phyloP scores from a whole-genome alignment of 2,329 filamentous ascomycete genomes.

The Microdochium bolleyi region DNA sequence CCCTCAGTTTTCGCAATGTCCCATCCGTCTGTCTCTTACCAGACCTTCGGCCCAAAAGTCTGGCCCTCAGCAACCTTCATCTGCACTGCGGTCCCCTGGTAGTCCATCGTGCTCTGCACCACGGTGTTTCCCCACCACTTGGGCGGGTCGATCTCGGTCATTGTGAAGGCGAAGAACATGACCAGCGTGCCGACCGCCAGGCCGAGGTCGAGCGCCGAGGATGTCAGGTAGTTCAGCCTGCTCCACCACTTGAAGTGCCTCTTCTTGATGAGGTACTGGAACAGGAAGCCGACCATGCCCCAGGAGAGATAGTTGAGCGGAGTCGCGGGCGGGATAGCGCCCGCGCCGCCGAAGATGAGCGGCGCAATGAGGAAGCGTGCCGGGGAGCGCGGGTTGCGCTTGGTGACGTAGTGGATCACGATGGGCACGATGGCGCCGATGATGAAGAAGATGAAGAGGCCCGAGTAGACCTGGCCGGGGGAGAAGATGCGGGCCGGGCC shows the following conservation, averaged over 20 bases:
- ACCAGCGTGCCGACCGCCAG: slow-evolving; percentile 59
- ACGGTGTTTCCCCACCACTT: slow-evolving; percentile 63
- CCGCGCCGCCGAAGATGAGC: slow-evolving; percentile 53
- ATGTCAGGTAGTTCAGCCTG: slow-evolving; percentile 64
- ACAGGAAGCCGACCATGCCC: slow-evolving; percentile 62
- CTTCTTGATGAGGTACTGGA: slow-evolving; percentile 61
- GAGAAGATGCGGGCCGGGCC: slow-evolving; percentile 58
- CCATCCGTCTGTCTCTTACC: no score
- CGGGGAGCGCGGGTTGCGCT: slow-evolving; percentile 42
- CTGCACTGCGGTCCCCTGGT: slow-evolving; percentile 50
- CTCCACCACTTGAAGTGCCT: slow-evolving; percentile 64
- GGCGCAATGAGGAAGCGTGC: slow-evolving; percentile 50
- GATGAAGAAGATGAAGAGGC: slow-evolving; percentile 51
- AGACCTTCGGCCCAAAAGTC: slow-evolving; percentile 52
- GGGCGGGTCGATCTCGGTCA: slow-evolving; percentile 54
- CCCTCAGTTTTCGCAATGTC: no score
- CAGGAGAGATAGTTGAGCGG: slow-evolving; percentile 70
- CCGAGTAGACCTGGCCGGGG: slow-evolving; percentile 52
- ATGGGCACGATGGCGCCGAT: slow-evolving; percentile 46
- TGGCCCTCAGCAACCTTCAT: slow-evolving; percentile 40
- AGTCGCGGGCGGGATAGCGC: slow-evolving; percentile 55
- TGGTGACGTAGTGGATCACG: slow-evolving; percentile 39
- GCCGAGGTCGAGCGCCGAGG: slow-evolving; percentile 61
- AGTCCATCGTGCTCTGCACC: slow-evolving; percentile 54
- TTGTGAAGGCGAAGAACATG: slow-evolving; percentile 62